Conservation (phyloP, 768 basidiomycete species). For the Roridomyces roridus region DNA sequence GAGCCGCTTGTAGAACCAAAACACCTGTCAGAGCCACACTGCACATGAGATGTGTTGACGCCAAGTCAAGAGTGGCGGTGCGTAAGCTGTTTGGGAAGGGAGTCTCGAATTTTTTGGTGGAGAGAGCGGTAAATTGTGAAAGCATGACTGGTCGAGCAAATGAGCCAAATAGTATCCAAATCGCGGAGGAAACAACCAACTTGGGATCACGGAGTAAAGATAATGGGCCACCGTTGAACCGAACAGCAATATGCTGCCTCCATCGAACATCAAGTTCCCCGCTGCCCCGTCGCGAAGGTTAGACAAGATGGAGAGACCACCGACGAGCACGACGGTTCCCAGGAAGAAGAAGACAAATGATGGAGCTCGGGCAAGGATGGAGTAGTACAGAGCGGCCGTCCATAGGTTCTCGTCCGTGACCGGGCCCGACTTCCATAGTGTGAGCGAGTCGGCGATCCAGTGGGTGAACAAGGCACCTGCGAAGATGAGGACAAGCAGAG, state of each 20-base stretch:
- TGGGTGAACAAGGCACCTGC: constrained; percentile 84
- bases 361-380: constrained; percentile 74
- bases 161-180: no score
- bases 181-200: no score
- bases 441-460: constrained; percentile 93
- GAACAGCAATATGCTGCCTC: constrained; percentile 90
- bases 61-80: constrained; percentile 74
- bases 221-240: constrained; percentile 75
- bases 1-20: constrained; percentile 79
- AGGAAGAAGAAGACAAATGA: constrained; percentile 62
- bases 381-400: constrained; percentile 84
- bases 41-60: constrained; percentile 84
- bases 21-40: constrained; percentile 91
- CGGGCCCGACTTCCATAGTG: constrained; percentile 88
- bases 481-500: constrained; percentile 5
- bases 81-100: constrained; percentile 71
- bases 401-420: constrained; percentile 85
- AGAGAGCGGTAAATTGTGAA: constrained; percentile 64
- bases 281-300: constrained; percentile 80
- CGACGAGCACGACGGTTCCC: constrained; percentile 59
- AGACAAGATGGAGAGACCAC: constrained; percentile 74
- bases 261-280: constrained; percentile 91
- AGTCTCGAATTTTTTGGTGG: constrained; percentile 54
- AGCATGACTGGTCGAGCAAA: constrained; percentile 52
- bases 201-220: constrained; percentile 77